Evolutionary conservation across 306 rosid species (phyloP), one percentile per base, ranked within the genome.

Genomic region (Sesbania bispinosa): DNA sequence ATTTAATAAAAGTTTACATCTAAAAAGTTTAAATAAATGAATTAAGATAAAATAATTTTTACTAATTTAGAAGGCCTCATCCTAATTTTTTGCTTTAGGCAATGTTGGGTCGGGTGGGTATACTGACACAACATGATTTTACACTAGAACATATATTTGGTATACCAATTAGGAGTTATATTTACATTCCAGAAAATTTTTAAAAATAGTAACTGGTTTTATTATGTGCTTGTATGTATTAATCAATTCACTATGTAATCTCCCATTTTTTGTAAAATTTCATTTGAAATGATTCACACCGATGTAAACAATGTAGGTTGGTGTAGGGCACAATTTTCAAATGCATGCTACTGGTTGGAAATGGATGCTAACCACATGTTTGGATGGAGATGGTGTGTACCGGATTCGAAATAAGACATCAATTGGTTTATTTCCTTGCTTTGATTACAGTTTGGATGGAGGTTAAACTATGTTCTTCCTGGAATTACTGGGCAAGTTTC

Each of bases 301-400:
- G 64, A 69, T 70, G 18, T 74, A 70, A 74, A 71, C 36, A 50
- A 36, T 79, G 73, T 87, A 94, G 95, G 97, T 94, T 16, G 97
- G 98, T 14, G 73, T 94, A 52, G 95, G 96, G 51, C 95, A 91
- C 79, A 94, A 83, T 81, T 94, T 90, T 82, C 90, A 83, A 76
- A 68, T 80, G 87, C 86, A 89, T 54, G 87, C 98, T 59, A 94
- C 89, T 41, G 95, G 97, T 43, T 94, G 98, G 98, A 89, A 94
- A 79, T 91, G 98, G 98, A 94, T 90, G 84, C 92, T 94, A 45
- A 85, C 92, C 10, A 87, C 98, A 10, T 94, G 96, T 87, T 89
- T 84, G 74, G 98, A 97, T 57, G 98, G 96, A 77, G 98, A 93
- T 55, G 96, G 96, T 67, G 76, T 90, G 70, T 93, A 97, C 60